Evolutionary conservation across 2,329 filamentous ascomycete genomes (phyloP).

Genomic region (Diaporthe citrichinensis): DNA sequence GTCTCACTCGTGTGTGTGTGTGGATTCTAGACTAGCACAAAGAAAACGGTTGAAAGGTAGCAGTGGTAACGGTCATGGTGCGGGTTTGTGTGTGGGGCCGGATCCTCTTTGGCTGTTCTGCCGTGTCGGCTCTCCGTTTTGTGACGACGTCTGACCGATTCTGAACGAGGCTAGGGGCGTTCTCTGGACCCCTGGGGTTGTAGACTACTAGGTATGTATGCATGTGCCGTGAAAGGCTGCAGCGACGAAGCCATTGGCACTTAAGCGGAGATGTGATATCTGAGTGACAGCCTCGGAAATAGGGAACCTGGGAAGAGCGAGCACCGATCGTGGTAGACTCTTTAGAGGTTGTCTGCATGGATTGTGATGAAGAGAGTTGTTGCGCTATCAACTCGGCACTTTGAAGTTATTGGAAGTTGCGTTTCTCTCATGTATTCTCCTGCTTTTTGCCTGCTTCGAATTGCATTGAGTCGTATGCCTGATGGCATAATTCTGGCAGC

Average conservation of each 20-base stretch:
- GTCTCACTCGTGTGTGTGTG: not conserved
- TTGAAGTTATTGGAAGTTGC: too few species aligned
- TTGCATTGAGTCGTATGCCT: too few species aligned
- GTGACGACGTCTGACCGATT: too few species aligned
- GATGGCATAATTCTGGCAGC: too few species aligned
- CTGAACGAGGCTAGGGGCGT: not conserved
- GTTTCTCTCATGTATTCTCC: too few species aligned
- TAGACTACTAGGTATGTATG: not conserved
- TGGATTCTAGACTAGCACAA: not conserved
- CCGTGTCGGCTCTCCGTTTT: not conserved
- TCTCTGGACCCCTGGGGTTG: not conserved
- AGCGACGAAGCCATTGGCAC: not conserved
- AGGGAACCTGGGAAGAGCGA: too few species aligned
- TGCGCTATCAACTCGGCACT: too few species aligned
- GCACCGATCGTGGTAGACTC: not conserved
- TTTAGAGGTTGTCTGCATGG: too few species aligned
- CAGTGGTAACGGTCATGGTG: not conserved
- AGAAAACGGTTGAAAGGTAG: not conserved
- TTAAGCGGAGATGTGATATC: not conserved
- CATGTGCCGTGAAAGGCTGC: not conserved
- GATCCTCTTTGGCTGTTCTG: not conserved
- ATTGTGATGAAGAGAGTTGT: too few species aligned
- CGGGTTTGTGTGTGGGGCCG: slow-evolving; percentile 1
- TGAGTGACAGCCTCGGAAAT: not conserved
- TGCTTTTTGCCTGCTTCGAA: too few species aligned